phyloP scores from a whole-genome alignment of 306 rosid species.

The Hippophae tibetana region DNA sequence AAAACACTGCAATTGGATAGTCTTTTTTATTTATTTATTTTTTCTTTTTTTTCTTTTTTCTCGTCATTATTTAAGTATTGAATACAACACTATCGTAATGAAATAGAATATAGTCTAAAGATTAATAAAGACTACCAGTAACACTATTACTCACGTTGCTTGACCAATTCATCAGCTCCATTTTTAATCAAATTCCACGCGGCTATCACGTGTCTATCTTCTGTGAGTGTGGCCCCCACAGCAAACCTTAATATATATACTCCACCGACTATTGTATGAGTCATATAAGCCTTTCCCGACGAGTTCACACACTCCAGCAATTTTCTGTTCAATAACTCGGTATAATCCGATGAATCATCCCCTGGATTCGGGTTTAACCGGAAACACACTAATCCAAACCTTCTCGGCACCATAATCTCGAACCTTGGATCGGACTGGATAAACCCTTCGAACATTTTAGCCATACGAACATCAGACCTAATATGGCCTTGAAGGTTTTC shows the following conservation, averaged over 20 bases:
- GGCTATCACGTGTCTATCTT: slow-evolving; percentile 29
- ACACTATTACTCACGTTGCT: too few relatives aligned
- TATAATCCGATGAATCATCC: background rate
- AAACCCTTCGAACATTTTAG: slow-evolving; percentile 13
- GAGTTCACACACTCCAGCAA: slow-evolving; percentile 36
- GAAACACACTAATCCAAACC: slow-evolving; percentile 18
- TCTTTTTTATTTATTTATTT: too few relatives aligned
- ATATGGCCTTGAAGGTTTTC: slow-evolving; percentile 9
- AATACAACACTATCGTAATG: too few relatives aligned
- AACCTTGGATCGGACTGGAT: slow-evolving; percentile 14
- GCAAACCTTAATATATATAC: slow-evolving; percentile 30
- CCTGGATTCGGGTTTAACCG: background rate
- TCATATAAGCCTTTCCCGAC: slow-evolving; percentile 37
- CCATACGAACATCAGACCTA: slow-evolving; percentile 14
- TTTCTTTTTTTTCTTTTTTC: too few relatives aligned
- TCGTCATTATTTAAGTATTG: too few relatives aligned
- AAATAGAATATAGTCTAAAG: too few relatives aligned
- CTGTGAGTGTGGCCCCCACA: slow-evolving; percentile 35
- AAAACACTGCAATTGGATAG: too few relatives aligned
- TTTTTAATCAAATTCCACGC: slow-evolving; percentile 40
- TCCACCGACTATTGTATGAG: slow-evolving; percentile 30
- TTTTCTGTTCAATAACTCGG: slow-evolving; percentile 19
- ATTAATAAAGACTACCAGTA: too few relatives aligned
- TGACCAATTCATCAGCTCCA: slow-evolving; percentile 8
- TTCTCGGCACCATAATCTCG: slow-evolving; percentile 12